phyloP scores from a whole-genome alignment of 148 eudicot genomes.

The Vaccinium corymbosum region DNA sequence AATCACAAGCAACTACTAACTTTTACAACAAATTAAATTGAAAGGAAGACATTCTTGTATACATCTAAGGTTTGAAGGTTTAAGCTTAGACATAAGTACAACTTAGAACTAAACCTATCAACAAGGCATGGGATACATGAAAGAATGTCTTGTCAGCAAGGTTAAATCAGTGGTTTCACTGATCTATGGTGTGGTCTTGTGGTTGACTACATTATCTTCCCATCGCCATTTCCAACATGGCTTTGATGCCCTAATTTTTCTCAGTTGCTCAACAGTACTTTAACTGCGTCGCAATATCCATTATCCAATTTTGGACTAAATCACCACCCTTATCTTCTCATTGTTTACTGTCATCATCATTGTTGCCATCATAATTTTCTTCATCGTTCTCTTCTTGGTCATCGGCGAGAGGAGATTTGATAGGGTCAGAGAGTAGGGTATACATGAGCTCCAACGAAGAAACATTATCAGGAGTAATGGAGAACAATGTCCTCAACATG shows the following conservation, averaged over 20 bases:
- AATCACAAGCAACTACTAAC: background rate
- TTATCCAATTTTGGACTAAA: background rate
- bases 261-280: background rate
- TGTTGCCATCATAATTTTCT: background rate
- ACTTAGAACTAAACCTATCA: background rate
- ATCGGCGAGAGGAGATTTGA: background rate
- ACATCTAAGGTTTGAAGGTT: background rate
- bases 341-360: background rate
- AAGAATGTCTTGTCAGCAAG: background rate
- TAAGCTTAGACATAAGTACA: background rate
- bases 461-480: background rate
- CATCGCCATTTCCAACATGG: conserved; percentile 2
- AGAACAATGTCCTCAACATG: background rate
- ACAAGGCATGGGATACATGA: background rate
- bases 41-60: background rate
- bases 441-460: conserved; percentile 5
- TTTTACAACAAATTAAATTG: background rate
- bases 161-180: background rate
- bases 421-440: conserved; percentile 10
- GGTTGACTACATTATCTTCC: background rate
- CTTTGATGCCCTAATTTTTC: background rate
- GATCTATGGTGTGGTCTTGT: background rate
- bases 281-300: background rate
- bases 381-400: background rate
- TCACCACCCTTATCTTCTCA: background rate